Conservation (phyloP, 78 protist genomes). For the Dictyostelium discoideum region dicty_2.7 NC_007091.3:4023001-4023500, state of each 20-base stretch:
- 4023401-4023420: constrained; percentile 63
- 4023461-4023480: constrained; percentile 90
- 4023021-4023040: constrained; percentile 94
- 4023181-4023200: constrained; percentile 26
- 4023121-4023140: constrained; percentile 94
- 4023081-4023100: constrained; percentile 93
- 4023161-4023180: constrained; percentile 81
- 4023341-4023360: constrained; percentile 97
- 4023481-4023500: constrained; percentile 67
- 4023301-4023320: constrained; percentile 84
- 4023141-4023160: constrained; percentile 95
- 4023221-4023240: constrained; percentile 94
- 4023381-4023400: constrained; percentile 88
- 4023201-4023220: constrained; percentile 85
- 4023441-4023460: constrained; percentile 85
- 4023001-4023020: constrained; percentile 97
- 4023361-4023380: constrained; percentile 82
- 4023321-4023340: constrained; percentile 87
- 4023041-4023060: constrained; percentile 92
- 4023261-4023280: constrained; percentile 91
- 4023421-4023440: constrained; percentile 62
- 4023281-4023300: constrained; percentile 86
- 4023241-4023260: constrained; percentile 86
- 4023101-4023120: constrained; percentile 93
- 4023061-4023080: constrained; percentile 87